Evolutionary conservation across 352 stramenopile genomes (phyloP), one percentile per base, ranked within the genome.

Genomic region (Pythium guiyangense): DNA sequence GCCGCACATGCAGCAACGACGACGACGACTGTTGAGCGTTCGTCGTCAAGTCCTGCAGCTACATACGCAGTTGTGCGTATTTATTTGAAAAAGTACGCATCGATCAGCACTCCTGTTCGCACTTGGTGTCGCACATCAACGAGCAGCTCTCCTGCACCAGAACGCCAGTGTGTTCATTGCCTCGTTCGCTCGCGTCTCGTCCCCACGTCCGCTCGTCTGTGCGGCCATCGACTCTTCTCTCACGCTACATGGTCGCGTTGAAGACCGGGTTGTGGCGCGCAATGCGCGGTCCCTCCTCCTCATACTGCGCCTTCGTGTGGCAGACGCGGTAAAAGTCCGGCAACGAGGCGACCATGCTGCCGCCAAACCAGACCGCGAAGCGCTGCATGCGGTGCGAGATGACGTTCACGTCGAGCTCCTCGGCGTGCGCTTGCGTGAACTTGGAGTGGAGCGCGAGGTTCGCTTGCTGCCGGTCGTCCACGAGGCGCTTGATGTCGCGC

Each of bases 231-330:
- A 22, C 22, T 22, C 22, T 22, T 27, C 15, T 35, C 15, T n/a
- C 52, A 22, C 22, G 22, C 80, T 90, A 97, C 77, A 97, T 96
- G 61, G 89, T 94, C 31, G 91, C 88, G 54, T 88, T 96, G 69
- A 98, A 98, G 26, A 98, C 93, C 4, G 90, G 87, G 75, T 98
- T 98, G 77, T 98, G 92, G 35, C 94, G 85, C 4, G 92, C 92
- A 57, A 98, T 98, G 53, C 94, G 85, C 34, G 94, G 90, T 8
- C 94, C 94, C 79, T 98, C 92, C 62, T 98, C 94, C 26, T 98
- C 92, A 81, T 98, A 98, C 77, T 98, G 90, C 22, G 86, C 89
- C 73, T 97, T 98, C 31, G 94, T 98, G 87, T 97, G 92, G 84
- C 95, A 98, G 40, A 97, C 90, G 49, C 86, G 80, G 67, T 97